phyloP scores from a whole-genome alignment of 225 moss, liverwort and hornwort genomes.

The Physcomitrium patens region DNA sequence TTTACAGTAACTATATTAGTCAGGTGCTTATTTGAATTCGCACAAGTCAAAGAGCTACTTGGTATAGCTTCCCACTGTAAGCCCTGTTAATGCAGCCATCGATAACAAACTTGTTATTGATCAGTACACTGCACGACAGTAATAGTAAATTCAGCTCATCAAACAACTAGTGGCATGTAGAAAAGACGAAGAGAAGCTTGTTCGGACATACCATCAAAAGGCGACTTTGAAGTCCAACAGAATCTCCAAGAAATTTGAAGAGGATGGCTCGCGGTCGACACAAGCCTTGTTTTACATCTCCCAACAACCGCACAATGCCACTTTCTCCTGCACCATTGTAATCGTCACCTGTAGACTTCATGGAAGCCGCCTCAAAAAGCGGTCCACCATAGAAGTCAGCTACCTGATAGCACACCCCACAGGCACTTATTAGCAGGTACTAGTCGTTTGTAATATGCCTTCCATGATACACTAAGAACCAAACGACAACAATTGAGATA shows the following conservation, averaged over 20 bases:
- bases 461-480: slow-evolving; percentile 15
- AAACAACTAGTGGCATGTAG: slow-evolving; percentile 6
- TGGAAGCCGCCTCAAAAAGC: slow-evolving; percentile 78
- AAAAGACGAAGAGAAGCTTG: not conserved
- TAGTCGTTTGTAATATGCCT: slow-evolving; percentile 14
- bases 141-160: slow-evolving; percentile 10
- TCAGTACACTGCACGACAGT: slow-evolving; percentile 14
- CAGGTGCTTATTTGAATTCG: slow-evolving; percentile 94
- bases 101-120: slow-evolving; percentile 25
- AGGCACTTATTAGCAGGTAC: slow-evolving; percentile 18
- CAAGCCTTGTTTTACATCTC: slow-evolving; percentile 80
- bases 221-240: slow-evolving; percentile 87
- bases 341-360: slow-evolving; percentile 65
- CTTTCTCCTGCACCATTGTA: slow-evolving; percentile 42
- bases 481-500: not conserved
- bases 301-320: slow-evolving; percentile 67
- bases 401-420: slow-evolving; percentile 56
- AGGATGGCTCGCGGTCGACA: slow-evolving; percentile 93
- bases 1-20: slow-evolving; percentile 90
- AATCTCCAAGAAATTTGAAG: slow-evolving; percentile 93
- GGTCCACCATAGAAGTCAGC: slow-evolving; percentile 97
- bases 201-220: slow-evolving; percentile 78
- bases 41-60: slow-evolving; percentile 90
- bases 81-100: slow-evolving; percentile 61
- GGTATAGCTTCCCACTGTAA: slow-evolving; percentile 88